Conservation (phyloP, 345 rosid species). For the Gossypium mustelinum region DNA sequence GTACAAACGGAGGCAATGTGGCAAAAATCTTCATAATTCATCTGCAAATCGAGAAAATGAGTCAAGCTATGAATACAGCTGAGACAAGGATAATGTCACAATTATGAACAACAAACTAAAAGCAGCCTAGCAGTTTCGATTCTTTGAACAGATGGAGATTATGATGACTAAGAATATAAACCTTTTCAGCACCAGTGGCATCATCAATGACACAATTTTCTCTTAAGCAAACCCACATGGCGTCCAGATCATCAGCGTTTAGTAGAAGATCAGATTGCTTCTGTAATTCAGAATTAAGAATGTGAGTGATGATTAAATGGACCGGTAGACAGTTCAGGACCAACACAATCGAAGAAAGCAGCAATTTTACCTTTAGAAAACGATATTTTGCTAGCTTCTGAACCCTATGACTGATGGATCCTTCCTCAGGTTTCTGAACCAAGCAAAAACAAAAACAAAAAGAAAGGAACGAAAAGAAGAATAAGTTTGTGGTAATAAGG, state of each 20-base stretch:
- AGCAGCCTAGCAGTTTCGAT: background rate
- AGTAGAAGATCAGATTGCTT: conserved; percentile 94
- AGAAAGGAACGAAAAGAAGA: conserved; percentile 9
- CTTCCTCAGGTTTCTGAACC: conserved; percentile 96
- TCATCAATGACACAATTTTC: conserved; percentile 99
- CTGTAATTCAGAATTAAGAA: conserved; percentile 44
- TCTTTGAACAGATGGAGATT: background rate
- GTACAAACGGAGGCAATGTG: conserved; percentile 96
- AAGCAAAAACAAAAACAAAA: conserved; percentile 18
- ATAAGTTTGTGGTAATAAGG: background rate
- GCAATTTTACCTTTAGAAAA: conserved; percentile 61
- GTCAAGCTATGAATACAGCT: background rate
- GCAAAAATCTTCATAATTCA: conserved; percentile 99
- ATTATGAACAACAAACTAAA: background rate
- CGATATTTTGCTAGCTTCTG: conserved; percentile 94
- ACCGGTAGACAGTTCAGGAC: conserved; percentile 3
- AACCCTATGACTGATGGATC: conserved; percentile 91
- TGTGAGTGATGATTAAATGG: conserved; percentile 8
- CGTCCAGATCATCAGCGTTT: conserved; percentile 95
- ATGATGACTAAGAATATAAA: conserved; percentile 10
- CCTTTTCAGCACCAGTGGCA: conserved; percentile 99
- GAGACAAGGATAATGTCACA: background rate
- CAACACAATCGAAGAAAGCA: background rate
- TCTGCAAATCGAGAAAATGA: conserved; percentile 38
- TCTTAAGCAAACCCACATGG: conserved; percentile 98